Evolutionary conservation across 2,329 filamentous ascomycete genomes (phyloP), one percentile per base, ranked within the genome.

Genomic region (Fusarium nygamai): DNA sequence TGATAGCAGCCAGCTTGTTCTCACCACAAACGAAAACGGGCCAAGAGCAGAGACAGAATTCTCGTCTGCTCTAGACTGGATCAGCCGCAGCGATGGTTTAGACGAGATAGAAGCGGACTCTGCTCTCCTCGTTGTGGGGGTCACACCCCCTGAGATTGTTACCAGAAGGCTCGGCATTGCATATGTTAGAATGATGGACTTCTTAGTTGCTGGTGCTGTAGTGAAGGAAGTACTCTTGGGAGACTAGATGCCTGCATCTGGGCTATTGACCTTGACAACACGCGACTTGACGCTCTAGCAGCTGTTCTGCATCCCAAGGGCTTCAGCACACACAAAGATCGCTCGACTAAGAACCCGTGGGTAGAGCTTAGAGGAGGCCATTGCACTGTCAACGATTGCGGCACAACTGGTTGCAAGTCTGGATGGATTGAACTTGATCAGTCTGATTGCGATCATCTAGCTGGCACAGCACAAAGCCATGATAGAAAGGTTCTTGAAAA

Each of bases 141-240:
- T 48, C 14, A n/a, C 27, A 1, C 20, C 29, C 0, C 1, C 46
- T 31, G 20, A 17, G 6, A 48, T 6, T 31, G 20, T 17, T 1
- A 48, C 46, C 10, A 48, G 27, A 48, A 48, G 46, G 14, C 46
- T 48, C 4, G 46, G 29, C 8, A 48, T 31, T 31, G 27, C 46
- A 48, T 48, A 48, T 17, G 6, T 5, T 31, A 31, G 46, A 31
- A 31, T 48, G 46, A 31, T 48, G 14, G 27, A 31, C 29, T 48
- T 48, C 14, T 17, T 48, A 2, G 46, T 31, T 17, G 46, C 29
- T 1, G 27, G 29, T 48, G 46, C 46, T n/a, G 20, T 31, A 17
- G 46, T n/a, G 3, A 48, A n/a, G 29, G 29, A 48, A 38, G 34
- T 19, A 6, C 34, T 36, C 10, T 36, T 36, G 17, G 34, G 38